These are phyloP conservation scores for Rubia occidens DNA, from an alignment of 305 asterid genomes.

Conservation along the genomic window DNA sequence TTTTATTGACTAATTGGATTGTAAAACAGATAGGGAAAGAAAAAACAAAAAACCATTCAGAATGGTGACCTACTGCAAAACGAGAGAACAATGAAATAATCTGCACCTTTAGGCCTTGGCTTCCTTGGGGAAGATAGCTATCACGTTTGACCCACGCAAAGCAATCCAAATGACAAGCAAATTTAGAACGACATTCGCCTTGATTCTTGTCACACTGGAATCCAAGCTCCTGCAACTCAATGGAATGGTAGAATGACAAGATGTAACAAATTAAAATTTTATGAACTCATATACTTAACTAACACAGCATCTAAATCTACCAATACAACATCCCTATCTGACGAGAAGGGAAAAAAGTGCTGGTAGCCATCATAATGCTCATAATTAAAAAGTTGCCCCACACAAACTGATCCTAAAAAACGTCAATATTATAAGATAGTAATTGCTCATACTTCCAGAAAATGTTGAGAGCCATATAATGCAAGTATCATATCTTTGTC, in stretches of 20 bases:
- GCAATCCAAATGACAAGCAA: constrained; percentile 96
- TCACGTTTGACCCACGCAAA: constrained; percentile 99
- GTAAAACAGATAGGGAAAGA: neutral
- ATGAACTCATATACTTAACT: constrained; percentile 5
- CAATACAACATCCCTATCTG: neutral
- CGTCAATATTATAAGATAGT: neutral
- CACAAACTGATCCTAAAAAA: neutral
- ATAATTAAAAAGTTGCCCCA: neutral
- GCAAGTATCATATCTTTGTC: neutral
- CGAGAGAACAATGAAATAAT: neutral
- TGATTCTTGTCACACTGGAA: constrained; percentile 78
- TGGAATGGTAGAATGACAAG: constrained; percentile 16
- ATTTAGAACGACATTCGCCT: constrained; percentile 98
- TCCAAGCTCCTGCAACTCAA: constrained; percentile 78
- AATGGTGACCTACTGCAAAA: neutral
- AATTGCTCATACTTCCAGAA: neutral
- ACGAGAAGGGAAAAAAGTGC: neutral
- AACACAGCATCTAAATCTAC: neutral
- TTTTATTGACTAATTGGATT: neutral
- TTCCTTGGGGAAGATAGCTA: constrained; percentile 99
- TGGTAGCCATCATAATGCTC: neutral
- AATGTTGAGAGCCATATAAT: neutral
- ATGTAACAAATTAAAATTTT: constrained; percentile 6
- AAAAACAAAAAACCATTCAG: neutral
- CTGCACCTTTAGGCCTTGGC: constrained; percentile 91